phyloP scores from a whole-genome alignment of 2,329 filamentous ascomycete species.

The Passalora sequoiae region DNA sequence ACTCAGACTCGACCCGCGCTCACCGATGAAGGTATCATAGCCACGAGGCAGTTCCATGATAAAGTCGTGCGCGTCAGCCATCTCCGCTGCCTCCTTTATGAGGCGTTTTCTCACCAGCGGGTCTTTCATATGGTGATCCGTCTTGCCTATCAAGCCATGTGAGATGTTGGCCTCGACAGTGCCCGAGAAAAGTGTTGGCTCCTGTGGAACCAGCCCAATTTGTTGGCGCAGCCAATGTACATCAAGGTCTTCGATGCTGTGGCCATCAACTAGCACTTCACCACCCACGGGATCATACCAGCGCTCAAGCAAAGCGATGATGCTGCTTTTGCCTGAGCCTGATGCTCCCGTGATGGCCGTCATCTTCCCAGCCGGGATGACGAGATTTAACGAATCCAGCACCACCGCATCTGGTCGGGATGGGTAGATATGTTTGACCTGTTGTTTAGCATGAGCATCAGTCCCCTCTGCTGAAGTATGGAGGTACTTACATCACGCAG shows the following conservation, averaged over 20 bases:
- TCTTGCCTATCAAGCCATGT: slow-evolving; percentile 24
- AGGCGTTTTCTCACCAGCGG: too few relatives aligned
- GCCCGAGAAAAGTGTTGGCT: slow-evolving; percentile 28
- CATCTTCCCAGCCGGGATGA: slow-evolving; percentile 38
- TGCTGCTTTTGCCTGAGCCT: slow-evolving; percentile 37
- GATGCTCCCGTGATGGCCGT: slow-evolving; percentile 42
- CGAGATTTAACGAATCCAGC: slow-evolving; percentile 32
- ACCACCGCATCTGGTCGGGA: slow-evolving; percentile 35
- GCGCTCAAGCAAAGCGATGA: slow-evolving; percentile 32
- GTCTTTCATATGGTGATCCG: slow-evolving; percentile 14
- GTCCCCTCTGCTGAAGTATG: too few relatives aligned
- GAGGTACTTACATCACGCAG: slow-evolving; percentile 60
- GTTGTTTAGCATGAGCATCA: too few relatives aligned
- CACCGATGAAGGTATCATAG: slow-evolving; percentile 28
- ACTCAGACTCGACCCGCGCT: slow-evolving; percentile 22
- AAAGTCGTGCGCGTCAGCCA: slow-evolving; percentile 33
- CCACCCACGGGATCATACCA: slow-evolving; percentile 31
- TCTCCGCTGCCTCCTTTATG: slow-evolving; percentile 30
- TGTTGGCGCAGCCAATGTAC: slow-evolving; percentile 29
- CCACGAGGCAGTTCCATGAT: slow-evolving; percentile 28
- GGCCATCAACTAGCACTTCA: slow-evolving; percentile 29
- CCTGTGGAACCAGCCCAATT: slow-evolving; percentile 29
- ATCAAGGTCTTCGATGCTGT: slow-evolving; percentile 25
- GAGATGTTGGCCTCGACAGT: slow-evolving; percentile 30
- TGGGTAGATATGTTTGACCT: slow-evolving; percentile 74